phyloP scores from a whole-genome alignment of 2,329 filamentous ascomycete species.

The Amesomyces nigricolor region DNA sequence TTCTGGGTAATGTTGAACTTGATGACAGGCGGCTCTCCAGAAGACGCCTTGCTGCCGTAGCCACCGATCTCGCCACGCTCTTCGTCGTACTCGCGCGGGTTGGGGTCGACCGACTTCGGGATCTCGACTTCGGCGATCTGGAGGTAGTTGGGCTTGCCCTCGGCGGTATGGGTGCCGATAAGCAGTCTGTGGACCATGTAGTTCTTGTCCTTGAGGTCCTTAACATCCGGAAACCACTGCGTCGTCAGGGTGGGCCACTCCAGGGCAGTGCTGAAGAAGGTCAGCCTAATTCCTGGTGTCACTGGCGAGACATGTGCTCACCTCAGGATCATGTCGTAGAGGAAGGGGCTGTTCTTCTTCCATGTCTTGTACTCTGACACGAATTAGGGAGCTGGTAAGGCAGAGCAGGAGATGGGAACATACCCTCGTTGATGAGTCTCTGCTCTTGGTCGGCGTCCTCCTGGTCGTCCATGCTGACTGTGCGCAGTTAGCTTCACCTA shows the following conservation, averaged over 20 bases:
- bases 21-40: constrained; percentile 62
- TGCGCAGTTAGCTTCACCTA: constrained; percentile 21
- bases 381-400: constrained; percentile 1
- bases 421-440: constrained; percentile 91
- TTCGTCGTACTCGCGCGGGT: constrained; percentile 82
- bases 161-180: constrained; percentile 90
- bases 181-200: constrained; percentile 83
- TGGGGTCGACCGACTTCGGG: constrained; percentile 69
- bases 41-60: constrained; percentile 63
- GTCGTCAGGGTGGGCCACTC: constrained; percentile 97
- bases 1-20: constrained; percentile 91
- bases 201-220: constrained; percentile 79
- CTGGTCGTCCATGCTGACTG: constrained; percentile 53
- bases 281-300: constrained; percentile 3
- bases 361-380: constrained; percentile 91
- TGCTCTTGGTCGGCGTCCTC: constrained; percentile 70
- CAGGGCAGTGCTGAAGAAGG: constrained; percentile 63
- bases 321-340: constrained; percentile 96
- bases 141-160: constrained; percentile 79
- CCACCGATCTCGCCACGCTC: constrained; percentile 90
- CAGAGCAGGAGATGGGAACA: neutral
- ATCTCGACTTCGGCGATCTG: constrained; percentile 94
- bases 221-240: constrained; percentile 96
- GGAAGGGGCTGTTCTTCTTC: constrained; percentile 99
- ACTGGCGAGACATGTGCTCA: constrained; percentile 29